Percentiles rank a stretch among this genome's conserved stretches.
phyloP scores from a whole-genome alignment of 2,329 filamentous ascomycete species.

The Verticillium nonalfalfae region DNA sequence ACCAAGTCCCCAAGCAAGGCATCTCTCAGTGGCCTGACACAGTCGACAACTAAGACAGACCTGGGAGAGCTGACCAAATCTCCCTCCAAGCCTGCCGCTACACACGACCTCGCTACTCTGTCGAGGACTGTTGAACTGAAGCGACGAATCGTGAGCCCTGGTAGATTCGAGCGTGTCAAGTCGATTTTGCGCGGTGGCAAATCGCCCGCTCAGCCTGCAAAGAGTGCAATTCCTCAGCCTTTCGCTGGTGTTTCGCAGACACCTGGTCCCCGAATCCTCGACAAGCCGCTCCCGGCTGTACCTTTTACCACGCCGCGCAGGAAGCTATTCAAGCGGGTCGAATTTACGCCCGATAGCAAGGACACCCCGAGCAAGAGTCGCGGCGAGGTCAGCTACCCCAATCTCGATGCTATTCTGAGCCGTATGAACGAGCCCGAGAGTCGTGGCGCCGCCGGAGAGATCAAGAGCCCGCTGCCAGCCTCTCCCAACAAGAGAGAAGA shows the following conservation, averaged over 20 bases:
- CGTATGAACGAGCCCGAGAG: background rate
- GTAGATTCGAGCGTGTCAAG: conserved; percentile 49
- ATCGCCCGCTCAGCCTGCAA: conserved; percentile 27
- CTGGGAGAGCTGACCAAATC: conserved; percentile 30
- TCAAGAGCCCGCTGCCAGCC: conserved; percentile 6
- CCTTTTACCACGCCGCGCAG: conserved; percentile 61
- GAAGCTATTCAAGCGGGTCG: conserved; percentile 65
- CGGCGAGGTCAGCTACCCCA: conserved; percentile 25
- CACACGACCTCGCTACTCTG: conserved; percentile 30
- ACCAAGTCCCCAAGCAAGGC: conserved; percentile 11
- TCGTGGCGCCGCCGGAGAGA: background rate
- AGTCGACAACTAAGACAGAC: conserved; percentile 46
- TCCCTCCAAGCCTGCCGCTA: conserved; percentile 45
- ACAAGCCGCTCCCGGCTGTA: conserved; percentile 45
- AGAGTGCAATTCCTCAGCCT: conserved; percentile 43
- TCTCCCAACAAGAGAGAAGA: conserved; percentile 11
- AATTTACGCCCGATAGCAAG: conserved; percentile 70
- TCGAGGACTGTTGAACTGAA: conserved; percentile 25
- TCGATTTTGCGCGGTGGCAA: conserved; percentile 46
- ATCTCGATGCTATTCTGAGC: conserved; percentile 20
- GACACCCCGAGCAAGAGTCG: conserved; percentile 26
- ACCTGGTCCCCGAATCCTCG: conserved; percentile 34
- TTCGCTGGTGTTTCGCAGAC: conserved; percentile 34
- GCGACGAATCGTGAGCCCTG: conserved; percentile 37
- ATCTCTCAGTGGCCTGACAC: conserved; percentile 23